Percentiles rank a stretch among this genome's conserved stretches.
These are phyloP conservation scores for Sequoia sempervirens DNA, from an alignment of 75 land plant genomes.

Conservation along the genomic window DNA sequence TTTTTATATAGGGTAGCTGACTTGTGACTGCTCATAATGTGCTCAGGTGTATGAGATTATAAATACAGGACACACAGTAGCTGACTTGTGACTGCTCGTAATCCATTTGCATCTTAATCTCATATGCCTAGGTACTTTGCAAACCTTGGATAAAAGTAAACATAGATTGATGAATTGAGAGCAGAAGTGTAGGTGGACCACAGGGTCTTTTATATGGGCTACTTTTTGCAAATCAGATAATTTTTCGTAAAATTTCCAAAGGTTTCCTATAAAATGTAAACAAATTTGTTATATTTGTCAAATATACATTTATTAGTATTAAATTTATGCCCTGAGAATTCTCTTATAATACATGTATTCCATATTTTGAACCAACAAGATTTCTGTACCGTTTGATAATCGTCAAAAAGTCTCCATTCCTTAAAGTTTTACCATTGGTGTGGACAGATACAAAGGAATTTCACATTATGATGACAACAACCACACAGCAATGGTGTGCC, in stretches of 20 bases:
- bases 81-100: too few relatives aligned
- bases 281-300: not conserved
- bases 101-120: not conserved
- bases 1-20: too few relatives aligned
- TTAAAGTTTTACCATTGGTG: not conserved
- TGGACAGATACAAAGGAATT: slow-evolving; percentile 70
- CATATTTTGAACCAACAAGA: not conserved
- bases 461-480: slow-evolving; percentile 74
- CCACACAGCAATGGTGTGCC: slow-evolving; percentile 62
- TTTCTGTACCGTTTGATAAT: not conserved
- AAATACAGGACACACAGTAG: too few relatives aligned
- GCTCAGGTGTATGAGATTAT: too few relatives aligned
- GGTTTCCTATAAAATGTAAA: not conserved
- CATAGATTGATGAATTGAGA: not conserved
- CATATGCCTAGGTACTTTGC: not conserved
- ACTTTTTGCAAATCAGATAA: not conserved
- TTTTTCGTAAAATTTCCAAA: not conserved
- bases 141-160: not conserved
- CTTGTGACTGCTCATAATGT: not conserved
- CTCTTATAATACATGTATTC: not conserved
- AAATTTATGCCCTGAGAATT: not conserved
- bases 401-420: not conserved
- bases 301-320: not conserved
- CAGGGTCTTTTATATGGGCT: not conserved
- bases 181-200: not conserved